These are phyloP conservation scores for Hydrangea macrophylla DNA, from an alignment of 148 eudicot genomes.

Conservation along the genomic window DNA sequence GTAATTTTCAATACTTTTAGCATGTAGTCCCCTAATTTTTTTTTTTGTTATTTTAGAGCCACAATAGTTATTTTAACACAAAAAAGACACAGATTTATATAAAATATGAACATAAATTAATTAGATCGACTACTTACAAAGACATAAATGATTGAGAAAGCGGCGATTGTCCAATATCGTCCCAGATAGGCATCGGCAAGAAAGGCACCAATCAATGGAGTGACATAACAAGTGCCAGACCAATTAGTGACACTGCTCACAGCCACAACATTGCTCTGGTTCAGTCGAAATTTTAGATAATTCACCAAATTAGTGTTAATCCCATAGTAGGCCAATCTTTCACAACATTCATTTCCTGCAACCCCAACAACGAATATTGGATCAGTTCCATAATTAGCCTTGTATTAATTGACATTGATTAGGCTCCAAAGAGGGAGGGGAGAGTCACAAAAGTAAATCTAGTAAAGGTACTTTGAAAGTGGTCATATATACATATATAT, in stretches of 20 bases:
- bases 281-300: conserved; percentile 38
- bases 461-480: no score
- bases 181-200: conserved; percentile 72
- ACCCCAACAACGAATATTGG: no score
- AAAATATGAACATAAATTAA: neutral
- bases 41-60: no score
- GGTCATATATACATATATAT: no score
- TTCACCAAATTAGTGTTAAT: conserved; percentile 74
- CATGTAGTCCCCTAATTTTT: no score
- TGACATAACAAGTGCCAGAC: conserved; percentile 76
- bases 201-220: conserved; percentile 71
- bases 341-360: conserved; percentile 68
- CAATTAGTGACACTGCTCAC: conserved; percentile 61
- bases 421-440: no score
- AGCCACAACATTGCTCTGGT: conserved; percentile 48
- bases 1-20: no score
- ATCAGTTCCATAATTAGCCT: no score
- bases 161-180: conserved; percentile 71
- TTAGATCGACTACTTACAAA: conserved; percentile 33
- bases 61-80: no score
- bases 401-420: no score
- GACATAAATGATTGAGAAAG: conserved; percentile 55
- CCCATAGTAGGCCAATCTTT: conserved; percentile 81
- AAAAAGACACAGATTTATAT: no score
- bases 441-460: no score